Evolutionary conservation across 768 basidiomycete genomes (phyloP).

Genomic region (Mycena vulgaris): DNA sequence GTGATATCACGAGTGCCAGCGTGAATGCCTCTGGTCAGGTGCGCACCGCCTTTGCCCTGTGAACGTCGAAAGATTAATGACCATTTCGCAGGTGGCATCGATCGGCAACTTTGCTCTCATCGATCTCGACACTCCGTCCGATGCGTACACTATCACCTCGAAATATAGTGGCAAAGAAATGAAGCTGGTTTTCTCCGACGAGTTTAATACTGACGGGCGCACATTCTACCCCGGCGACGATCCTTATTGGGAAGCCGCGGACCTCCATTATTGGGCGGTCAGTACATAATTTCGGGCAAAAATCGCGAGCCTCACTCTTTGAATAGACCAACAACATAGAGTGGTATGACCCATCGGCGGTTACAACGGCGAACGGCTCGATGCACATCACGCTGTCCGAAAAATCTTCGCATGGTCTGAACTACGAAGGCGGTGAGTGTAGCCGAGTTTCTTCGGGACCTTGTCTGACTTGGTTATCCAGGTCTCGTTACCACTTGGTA

Average conservation of each 20-base stretch:
- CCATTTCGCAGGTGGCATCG: conserved; percentile 5
- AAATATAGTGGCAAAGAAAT: conserved; percentile 65
- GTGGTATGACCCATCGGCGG: conserved; percentile 82
- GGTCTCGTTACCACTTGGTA: conserved; percentile 23
- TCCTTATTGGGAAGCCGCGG: conserved; percentile 78
- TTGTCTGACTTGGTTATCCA: not conserved
- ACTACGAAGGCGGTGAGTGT: conserved; percentile 63
- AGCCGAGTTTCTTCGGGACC: not conserved
- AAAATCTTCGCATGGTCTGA: conserved; percentile 77
- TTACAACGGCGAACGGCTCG: conserved; percentile 81
- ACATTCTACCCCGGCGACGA: conserved; percentile 85
- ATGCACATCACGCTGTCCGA: conserved; percentile 82
- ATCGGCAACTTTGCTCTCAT: conserved; percentile 55
- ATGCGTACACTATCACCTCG: conserved; percentile 66
- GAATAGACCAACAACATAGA: conserved; percentile 80
- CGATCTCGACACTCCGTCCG: conserved; percentile 81
- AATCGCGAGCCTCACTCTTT: conserved; percentile 4
- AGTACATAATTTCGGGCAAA: conserved; percentile 8
- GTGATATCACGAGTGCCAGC: conserved; percentile 77
- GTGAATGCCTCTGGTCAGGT: conserved; percentile 82
- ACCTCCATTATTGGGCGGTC: conserved; percentile 86
- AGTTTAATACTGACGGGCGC: conserved; percentile 88
- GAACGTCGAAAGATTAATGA: not conserved
- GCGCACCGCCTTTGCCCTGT: conserved; percentile 43
- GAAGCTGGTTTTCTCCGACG: conserved; percentile 86